phyloP scores from a whole-genome alignment of 1,284 basidiomycete genomes.

The Mycosarcoma mackinlayi region DNA sequence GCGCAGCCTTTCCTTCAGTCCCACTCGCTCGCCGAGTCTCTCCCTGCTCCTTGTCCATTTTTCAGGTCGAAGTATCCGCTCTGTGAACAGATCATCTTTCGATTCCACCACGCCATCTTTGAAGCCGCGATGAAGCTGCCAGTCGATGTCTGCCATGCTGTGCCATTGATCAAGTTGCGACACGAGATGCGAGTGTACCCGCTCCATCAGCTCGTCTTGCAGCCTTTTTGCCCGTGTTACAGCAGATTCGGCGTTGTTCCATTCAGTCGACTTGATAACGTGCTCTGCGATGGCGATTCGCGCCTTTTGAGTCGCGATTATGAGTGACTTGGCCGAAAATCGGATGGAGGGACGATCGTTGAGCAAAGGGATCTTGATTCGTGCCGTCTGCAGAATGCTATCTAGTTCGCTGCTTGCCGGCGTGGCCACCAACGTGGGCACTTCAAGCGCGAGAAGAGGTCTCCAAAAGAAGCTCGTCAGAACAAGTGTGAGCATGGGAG shows the following conservation, averaged over 20 bases:
- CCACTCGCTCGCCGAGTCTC: background rate
- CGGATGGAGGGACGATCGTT: background rate
- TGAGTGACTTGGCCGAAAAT: background rate
- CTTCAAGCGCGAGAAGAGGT: background rate
- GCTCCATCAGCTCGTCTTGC: constrained; percentile 16
- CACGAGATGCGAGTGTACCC: constrained; percentile 4
- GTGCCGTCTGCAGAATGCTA: background rate
- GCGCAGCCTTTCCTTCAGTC: background rate
- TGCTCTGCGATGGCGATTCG: constrained; percentile 21
- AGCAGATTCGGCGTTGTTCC: background rate
- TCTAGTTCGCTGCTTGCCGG: constrained; percentile 5
- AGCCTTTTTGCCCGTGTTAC: constrained; percentile 1
- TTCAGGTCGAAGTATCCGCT: background rate
- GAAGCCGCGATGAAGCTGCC: constrained; percentile 16
- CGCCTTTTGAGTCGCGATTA: constrained; percentile 10
- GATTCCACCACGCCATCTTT: constrained; percentile 5
- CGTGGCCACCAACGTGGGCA: background rate
- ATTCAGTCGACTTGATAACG: background rate
- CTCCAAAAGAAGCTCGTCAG: background rate
- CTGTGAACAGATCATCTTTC: constrained; percentile 2
- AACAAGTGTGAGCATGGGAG: background rate
- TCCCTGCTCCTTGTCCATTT: background rate
- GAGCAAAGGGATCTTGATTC: constrained; percentile 1
- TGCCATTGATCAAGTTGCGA: constrained; percentile 7
- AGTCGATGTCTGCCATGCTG: constrained; percentile 6